Evolutionary conservation across 768 basidiomycete genomes (phyloP).

Genomic region (Candolleomyces efflorescens): DNA sequence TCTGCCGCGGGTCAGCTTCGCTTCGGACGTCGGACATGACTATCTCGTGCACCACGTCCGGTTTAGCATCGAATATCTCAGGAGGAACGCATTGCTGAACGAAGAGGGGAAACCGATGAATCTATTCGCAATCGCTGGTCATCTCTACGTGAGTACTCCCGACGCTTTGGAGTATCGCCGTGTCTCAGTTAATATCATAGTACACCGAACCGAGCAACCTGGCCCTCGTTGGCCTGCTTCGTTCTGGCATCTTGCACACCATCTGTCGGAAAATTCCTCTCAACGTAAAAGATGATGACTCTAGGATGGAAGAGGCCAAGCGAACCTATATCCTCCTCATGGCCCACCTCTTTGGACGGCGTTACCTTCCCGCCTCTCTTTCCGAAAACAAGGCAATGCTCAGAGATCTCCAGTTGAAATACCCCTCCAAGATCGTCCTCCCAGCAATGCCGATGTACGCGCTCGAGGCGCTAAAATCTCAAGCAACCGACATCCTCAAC

Average conservation of each 20-base stretch:
- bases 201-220: conserved; percentile 71
- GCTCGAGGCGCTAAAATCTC: conserved; percentile 35
- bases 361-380: conserved; percentile 44
- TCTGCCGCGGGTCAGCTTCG: conserved; percentile 56
- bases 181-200: conserved; percentile 14
- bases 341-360: conserved; percentile 65
- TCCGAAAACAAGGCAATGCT: conserved; percentile 30
- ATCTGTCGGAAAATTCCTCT: conserved; percentile 34
- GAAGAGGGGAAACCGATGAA: conserved; percentile 53
- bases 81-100: conserved; percentile 51
- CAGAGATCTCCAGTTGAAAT: conserved; percentile 32
- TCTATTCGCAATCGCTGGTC: conserved; percentile 48
- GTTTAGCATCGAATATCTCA: conserved; percentile 69
- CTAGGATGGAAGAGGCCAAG: conserved; percentile 36
- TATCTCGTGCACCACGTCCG: conserved; percentile 64
- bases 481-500: conserved; percentile 45
- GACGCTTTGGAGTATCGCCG: background rate
- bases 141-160: conserved; percentile 38
- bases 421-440: conserved; percentile 54
- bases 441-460: conserved; percentile 42
- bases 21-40: conserved; percentile 47
- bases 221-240: conserved; percentile 55
- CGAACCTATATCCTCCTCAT: conserved; percentile 50
- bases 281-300: conserved; percentile 18
- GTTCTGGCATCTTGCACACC: conserved; percentile 52